Evolutionary conservation across 176 grass and related monocot genomes (phyloP).

Genomic region (Hordeum marinum): DNA sequence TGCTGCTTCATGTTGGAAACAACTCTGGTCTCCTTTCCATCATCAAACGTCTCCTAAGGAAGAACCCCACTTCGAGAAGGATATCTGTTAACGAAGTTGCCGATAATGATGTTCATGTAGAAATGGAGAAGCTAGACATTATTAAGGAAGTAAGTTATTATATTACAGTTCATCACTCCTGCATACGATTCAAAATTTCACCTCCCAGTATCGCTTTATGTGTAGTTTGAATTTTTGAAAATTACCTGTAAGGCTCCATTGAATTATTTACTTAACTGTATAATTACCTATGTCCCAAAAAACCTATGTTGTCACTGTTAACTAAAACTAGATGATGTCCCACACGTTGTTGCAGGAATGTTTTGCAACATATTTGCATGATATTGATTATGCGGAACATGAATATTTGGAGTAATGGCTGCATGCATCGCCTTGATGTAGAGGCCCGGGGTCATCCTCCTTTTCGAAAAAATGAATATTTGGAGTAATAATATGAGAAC

Average conservation of each 20-base stretch:
- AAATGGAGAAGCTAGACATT: constrained; percentile 72
- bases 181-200: neutral
- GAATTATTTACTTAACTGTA: neutral
- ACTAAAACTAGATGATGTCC: neutral
- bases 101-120: constrained; percentile 36
- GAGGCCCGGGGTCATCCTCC: too few relatives aligned
- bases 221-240: neutral
- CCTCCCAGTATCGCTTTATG: neutral
- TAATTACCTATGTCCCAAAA: neutral
- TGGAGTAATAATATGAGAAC: too few relatives aligned
- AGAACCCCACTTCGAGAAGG: constrained; percentile 23
- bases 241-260: neutral
- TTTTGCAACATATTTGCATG: too few relatives aligned
- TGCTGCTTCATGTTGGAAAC: constrained; percentile 45
- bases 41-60: constrained; percentile 40
- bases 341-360: too few relatives aligned
- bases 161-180: neutral
- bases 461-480: too few relatives aligned
- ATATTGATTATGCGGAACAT: too few relatives aligned
- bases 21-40: constrained; percentile 29
- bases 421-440: too few relatives aligned
- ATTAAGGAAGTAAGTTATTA: constrained; percentile 65
- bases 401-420: too few relatives aligned
- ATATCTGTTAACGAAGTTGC: constrained; percentile 31
- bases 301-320: neutral